phyloP scores from a whole-genome alignment of 768 basidiomycete genomes.

The Naganishia randhawae region DNA sequence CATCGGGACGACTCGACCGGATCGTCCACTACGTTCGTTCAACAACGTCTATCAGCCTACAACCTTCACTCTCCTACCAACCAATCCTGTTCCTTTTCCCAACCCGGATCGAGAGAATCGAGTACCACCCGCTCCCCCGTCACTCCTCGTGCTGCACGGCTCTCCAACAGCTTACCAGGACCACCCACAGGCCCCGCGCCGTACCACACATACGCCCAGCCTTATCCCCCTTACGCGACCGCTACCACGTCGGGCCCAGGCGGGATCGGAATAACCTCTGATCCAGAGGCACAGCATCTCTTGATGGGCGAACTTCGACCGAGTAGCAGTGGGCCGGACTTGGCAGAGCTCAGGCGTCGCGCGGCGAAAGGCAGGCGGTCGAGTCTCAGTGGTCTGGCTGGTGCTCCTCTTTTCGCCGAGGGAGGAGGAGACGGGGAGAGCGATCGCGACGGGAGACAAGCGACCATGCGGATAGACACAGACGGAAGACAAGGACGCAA shows the following conservation, averaged over 20 bases:
- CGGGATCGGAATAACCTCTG: not conserved
- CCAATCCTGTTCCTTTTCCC: not conserved
- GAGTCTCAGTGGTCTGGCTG: not conserved
- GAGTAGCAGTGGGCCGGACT: slow-evolving; percentile 27
- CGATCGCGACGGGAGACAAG: too few species aligned
- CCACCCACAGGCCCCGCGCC: not conserved
- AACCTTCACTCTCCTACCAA: not conserved
- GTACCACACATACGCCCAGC: slow-evolving; percentile 11
- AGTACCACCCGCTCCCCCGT: not conserved
- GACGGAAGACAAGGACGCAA: too few species aligned
- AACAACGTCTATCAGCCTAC: not conserved
- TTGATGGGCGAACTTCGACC: slow-evolving; percentile 14
- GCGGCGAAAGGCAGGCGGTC: not conserved
- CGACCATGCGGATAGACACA: too few species aligned
- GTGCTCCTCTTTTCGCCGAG: not conserved
- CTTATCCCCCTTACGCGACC: not conserved
- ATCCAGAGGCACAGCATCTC: slow-evolving; percentile 24
- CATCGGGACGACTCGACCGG: not conserved
- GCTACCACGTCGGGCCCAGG: too few species aligned
- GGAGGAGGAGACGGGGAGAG: not conserved
- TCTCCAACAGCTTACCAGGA: not conserved
- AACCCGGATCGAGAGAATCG: not conserved
- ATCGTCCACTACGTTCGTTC: not conserved
- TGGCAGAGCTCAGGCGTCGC: slow-evolving; percentile 4
- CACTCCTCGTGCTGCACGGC: not conserved